Percentiles rank a stretch among this genome's conserved stretches.
Conservation (phyloP, 495 filamentous ascomycete species). For the Hamigera avellanea region DNA sequence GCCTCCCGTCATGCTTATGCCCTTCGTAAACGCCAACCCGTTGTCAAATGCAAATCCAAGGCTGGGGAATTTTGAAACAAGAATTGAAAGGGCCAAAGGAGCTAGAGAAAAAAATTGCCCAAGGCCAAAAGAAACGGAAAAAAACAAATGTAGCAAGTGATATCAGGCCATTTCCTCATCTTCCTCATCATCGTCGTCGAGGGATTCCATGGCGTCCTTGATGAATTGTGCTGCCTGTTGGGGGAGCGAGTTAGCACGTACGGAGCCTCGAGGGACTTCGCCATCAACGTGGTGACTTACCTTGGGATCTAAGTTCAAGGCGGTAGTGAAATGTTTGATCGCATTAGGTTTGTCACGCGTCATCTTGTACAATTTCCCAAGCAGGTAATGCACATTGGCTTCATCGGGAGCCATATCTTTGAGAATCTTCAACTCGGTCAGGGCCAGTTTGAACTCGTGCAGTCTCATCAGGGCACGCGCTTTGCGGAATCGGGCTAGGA, state of each 20-base stretch:
- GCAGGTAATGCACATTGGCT: constrained; percentile 86
- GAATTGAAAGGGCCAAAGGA: not conserved
- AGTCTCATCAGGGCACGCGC: constrained; percentile 76
- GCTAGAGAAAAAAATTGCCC: constrained; percentile 1
- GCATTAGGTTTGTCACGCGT: constrained; percentile 67
- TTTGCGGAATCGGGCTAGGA: constrained; percentile 80
- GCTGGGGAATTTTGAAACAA: constrained; percentile 5
- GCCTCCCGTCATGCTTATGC: constrained; percentile 29
- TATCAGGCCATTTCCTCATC: constrained; percentile 46
- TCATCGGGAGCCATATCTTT: constrained; percentile 89
- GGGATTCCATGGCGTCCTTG: constrained; percentile 81
- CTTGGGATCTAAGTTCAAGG: constrained; percentile 93
- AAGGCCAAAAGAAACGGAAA: not conserved
- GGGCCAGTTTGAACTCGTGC: constrained; percentile 55
- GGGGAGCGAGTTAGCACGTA: constrained; percentile 11
- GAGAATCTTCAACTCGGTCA: constrained; percentile 67
- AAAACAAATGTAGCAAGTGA: constrained; percentile 2
- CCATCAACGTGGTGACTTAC: no score
- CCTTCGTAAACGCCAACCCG: constrained; percentile 12
- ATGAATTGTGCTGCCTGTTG: constrained; percentile 74
- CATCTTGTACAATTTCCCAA: constrained; percentile 78
- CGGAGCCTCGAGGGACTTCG: no score
- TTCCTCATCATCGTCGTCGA: constrained; percentile 76
- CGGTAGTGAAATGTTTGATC: constrained; percentile 86
- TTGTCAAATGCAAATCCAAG: constrained; percentile 4